Evolutionary conservation across 768 basidiomycete species (phyloP), one percentile per base, ranked within the genome.

Genomic region (Tulasnella sp.): DNA sequence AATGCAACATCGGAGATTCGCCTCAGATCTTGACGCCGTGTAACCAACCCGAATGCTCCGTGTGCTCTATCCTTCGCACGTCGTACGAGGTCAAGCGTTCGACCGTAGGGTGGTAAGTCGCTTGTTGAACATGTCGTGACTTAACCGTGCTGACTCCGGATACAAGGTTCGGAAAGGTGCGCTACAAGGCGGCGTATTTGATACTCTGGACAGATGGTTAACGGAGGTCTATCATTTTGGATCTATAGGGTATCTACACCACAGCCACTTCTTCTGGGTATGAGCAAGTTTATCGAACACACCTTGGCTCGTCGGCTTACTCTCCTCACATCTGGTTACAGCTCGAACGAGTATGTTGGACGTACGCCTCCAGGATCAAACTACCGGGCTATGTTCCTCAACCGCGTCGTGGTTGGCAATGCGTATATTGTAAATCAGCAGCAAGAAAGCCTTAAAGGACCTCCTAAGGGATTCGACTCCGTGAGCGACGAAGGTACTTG

Each of bases 1-100:
- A 88, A 71, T 92, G 91, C 82, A 87, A 85, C 38, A 52, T 54
- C 31, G 71, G 42, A 71, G 72, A 74, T 36, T 45, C 42, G 14
- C 72, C 49, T 6, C 8, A 31, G 29, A 74, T 36, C 29, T 37
- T 74, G 72, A 74, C 31, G 29, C 72, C 72, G 15, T 74, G 72
- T n/a, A 52, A 40, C 14, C 12, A 17, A 14, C 15, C 17, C 42
- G 52, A 34, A 15, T 74, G 72, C 31, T 54, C 6, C 45, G n/a
- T 74, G 3, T 74, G 72, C 34, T 19, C 31, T 0, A 74, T 74
- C 22, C 29, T 74, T 17, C 42, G 31, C 19, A 52, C 52, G 3
- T 74, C 72, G 15, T 74, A 54, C 37, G 72, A 74, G 8, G 72
- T 74, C 2, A 64, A 36, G 29, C 52, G 31, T 3, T 45, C 72